Conservation (phyloP, 257 asterid species). For the Anisodus acutangulus region DNA sequence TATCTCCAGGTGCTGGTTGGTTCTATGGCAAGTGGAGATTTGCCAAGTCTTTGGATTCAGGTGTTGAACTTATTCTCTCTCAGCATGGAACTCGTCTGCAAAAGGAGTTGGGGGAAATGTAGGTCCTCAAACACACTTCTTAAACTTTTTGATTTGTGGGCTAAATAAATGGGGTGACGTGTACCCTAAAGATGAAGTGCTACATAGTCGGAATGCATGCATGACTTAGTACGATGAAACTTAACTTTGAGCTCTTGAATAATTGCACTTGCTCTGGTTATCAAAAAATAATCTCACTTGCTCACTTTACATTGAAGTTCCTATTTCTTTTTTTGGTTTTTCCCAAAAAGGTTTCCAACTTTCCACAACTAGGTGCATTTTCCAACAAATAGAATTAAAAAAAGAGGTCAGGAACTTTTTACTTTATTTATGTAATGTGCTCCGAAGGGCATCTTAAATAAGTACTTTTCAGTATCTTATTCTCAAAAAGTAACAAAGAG, state of each 20-base stretch:
- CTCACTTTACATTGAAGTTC: slow-evolving; percentile 18
- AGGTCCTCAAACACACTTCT: slow-evolving; percentile 40
- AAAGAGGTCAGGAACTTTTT: background rate
- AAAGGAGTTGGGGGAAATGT: slow-evolving; percentile 66
- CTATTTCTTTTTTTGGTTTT: background rate
- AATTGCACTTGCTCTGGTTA: background rate
- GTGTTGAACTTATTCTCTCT: slow-evolving; percentile 60
- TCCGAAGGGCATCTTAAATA: background rate
- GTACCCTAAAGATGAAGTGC: slow-evolving; percentile 17
- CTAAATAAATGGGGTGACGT: background rate
- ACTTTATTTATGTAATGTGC: background rate
- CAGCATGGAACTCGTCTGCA: slow-evolving; percentile 79
- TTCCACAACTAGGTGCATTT: background rate
- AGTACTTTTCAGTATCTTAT: background rate
- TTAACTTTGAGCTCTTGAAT: background rate
- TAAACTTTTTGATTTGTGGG: background rate
- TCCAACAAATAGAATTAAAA: background rate
- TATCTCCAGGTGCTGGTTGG: slow-evolving; percentile 53
- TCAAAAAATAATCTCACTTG: background rate
- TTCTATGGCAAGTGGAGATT: slow-evolving; percentile 46
- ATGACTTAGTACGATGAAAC: background rate
- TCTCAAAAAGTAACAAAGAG: background rate
- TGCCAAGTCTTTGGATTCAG: slow-evolving; percentile 42
- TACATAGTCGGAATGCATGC: background rate
- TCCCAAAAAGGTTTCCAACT: background rate